phyloP scores from a whole-genome alignment of 2,329 filamentous ascomycete species.

The Pyricularia grisea region DNA sequence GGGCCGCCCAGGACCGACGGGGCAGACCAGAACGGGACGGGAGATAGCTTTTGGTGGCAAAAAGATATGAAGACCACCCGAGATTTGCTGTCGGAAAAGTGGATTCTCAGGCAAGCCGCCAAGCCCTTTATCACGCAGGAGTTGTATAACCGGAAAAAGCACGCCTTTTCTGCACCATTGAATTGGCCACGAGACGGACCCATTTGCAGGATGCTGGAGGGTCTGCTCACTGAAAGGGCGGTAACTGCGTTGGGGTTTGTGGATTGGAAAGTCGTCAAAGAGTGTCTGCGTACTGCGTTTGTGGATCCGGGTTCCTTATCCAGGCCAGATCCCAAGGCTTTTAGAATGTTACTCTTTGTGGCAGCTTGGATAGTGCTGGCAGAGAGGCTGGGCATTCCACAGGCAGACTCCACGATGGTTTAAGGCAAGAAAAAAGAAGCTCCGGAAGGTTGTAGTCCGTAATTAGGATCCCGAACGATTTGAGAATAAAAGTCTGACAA shows the following conservation, averaged over 20 bases:
- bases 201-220: constrained; percentile 23
- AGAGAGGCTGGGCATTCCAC: no score
- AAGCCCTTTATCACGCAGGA: constrained; percentile 44
- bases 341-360: no score
- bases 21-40: no score
- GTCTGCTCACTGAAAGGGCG: constrained; percentile 23
- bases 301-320: no score
- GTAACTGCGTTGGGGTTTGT: constrained; percentile 30
- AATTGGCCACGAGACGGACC: constrained; percentile 30
- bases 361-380: no score
- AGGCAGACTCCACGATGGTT: no score
- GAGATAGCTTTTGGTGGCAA: neutral
- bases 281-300: no score
- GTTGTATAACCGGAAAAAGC: constrained; percentile 37
- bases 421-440: no score
- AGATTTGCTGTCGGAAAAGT: constrained; percentile 32
- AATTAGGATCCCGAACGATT: no score
- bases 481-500: no score
- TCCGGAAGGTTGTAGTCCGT: no score
- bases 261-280: constrained; percentile 21
- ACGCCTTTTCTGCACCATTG: constrained; percentile 36
- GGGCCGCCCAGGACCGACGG: neutral
- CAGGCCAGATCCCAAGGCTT: no score
- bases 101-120: constrained; percentile 43
- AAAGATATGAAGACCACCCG: neutral